These are phyloP conservation scores for Metschnikowia similis DNA, from an alignment of 805 yeast species.

Conservation along the genomic window DNA sequence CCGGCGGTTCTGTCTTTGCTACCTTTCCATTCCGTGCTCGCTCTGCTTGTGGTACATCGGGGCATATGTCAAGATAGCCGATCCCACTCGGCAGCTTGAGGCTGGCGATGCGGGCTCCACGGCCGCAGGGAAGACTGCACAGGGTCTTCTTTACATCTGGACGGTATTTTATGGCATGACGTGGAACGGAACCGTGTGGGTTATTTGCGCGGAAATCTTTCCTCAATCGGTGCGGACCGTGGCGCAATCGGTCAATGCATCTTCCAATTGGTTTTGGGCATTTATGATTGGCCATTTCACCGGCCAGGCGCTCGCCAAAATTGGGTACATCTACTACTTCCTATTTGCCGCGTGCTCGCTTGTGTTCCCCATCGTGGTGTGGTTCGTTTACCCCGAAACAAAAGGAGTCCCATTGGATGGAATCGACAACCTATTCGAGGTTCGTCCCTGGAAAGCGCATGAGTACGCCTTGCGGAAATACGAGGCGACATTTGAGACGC, in stretches of 20 bases:
- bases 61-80: slow-evolving; percentile 40
- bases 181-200: slow-evolving; percentile 48
- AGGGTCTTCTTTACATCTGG: slow-evolving; percentile 45
- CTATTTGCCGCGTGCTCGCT: slow-evolving; percentile 33
- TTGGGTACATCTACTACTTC: slow-evolving; percentile 44
- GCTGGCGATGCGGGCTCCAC: slow-evolving; percentile 22
- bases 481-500: slow-evolving; percentile 15
- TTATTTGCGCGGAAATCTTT: slow-evolving; percentile 44
- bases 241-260: slow-evolving; percentile 41
- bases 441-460: slow-evolving; percentile 32
- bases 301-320: slow-evolving; percentile 39
- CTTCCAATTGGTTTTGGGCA: slow-evolving; percentile 49
- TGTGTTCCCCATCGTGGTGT: slow-evolving; percentile 26
- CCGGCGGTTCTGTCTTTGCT: slow-evolving; percentile 39
- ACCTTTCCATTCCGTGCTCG: slow-evolving; percentile 37
- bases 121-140: slow-evolving; percentile 41
- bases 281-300: slow-evolving; percentile 46
- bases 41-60: slow-evolving; percentile 48
- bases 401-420: slow-evolving; percentile 34
- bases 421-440: slow-evolving; percentile 30
- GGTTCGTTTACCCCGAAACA: slow-evolving; percentile 36
- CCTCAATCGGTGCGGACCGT: slow-evolving; percentile 41
- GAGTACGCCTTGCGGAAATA: slow-evolving; percentile 23
- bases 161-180: slow-evolving; percentile 40
- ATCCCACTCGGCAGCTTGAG: slow-evolving; percentile 21